These are phyloP conservation scores for Aspergillus amoenus DNA, from an alignment of 2,329 filamentous ascomycete genomes.

Conservation along the genomic window DNA sequence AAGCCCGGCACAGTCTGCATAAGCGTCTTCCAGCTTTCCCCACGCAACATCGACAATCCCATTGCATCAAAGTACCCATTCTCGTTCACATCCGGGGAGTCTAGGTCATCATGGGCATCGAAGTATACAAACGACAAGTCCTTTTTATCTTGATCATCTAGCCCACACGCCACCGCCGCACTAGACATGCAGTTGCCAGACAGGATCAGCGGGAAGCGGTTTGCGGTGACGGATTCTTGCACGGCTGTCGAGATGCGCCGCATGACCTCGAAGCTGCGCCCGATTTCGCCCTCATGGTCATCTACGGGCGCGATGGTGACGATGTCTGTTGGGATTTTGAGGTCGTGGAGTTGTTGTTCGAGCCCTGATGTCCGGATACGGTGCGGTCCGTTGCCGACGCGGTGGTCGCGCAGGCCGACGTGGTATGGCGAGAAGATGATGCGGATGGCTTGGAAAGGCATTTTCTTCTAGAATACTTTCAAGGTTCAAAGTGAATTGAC, in stretches of 20 bases:
- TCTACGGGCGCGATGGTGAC: conserved; percentile 26
- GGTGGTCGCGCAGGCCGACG: conserved; percentile 36
- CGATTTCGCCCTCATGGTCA: conserved; percentile 42
- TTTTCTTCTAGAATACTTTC: no score
- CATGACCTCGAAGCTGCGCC: conserved; percentile 41
- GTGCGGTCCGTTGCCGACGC: conserved; percentile 40
- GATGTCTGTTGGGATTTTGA: conserved; percentile 25
- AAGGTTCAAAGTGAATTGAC: no score
- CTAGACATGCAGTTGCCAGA: conserved; percentile 42
- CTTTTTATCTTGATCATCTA: conserved; percentile 15
- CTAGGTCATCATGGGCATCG: conserved; percentile 46
- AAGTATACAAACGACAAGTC: conserved; percentile 41
- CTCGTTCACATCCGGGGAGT: conserved; percentile 34
- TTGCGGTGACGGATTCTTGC: conserved; percentile 20
- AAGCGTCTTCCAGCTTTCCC: conserved; percentile 31
- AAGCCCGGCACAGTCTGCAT: conserved; percentile 34
- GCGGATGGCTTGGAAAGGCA: background rate
- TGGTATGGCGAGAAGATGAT: conserved; percentile 44
- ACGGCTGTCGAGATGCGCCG: conserved; percentile 38
- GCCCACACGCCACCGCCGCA: conserved; percentile 38
- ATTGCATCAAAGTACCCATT: conserved; percentile 42
- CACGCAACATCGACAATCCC: conserved; percentile 38
- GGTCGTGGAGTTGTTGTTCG: conserved; percentile 23
- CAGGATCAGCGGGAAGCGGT: conserved; percentile 41
- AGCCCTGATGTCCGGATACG: conserved; percentile 33